A percentile compares a stretch with the other conserved stretches of the same genome.
Conservation (phyloP, 352 stramenopile species). For the Phytophthora parvispora region DNA sequence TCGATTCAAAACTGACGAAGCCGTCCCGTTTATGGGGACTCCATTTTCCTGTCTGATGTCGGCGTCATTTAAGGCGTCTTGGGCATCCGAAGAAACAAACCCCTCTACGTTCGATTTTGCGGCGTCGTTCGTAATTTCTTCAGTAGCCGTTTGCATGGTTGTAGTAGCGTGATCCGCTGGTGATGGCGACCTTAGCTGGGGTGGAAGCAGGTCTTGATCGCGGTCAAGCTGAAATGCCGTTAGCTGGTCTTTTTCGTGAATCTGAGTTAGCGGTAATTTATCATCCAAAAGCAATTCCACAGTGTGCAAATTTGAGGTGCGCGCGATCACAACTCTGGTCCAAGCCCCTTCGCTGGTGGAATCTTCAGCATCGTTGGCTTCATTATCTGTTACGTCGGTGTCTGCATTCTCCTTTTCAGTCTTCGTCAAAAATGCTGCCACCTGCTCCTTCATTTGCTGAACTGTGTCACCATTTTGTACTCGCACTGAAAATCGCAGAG, state of each 20-base stretch:
- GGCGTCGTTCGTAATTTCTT: neutral
- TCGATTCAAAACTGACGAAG: neutral
- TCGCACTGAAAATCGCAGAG: constrained; percentile 83
- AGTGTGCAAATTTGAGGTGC: constrained; percentile 67
- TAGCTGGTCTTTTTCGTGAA: constrained; percentile 84
- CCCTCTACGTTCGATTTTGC: neutral
- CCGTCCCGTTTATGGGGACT: neutral
- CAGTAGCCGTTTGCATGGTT: neutral
- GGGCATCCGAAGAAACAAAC: no score
- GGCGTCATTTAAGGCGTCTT: neutral
- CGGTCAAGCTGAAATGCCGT: constrained; percentile 77
- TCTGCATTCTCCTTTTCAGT: constrained; percentile 13
- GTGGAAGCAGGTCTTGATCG: constrained; percentile 32
- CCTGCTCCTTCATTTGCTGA: constrained; percentile 71
- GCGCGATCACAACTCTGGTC: constrained; percentile 63
- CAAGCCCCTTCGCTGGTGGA: constrained; percentile 13
- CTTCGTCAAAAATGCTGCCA: constrained; percentile 53
- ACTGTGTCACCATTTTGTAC: constrained; percentile 71
- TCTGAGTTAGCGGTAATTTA: constrained; percentile 67
- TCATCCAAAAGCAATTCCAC: constrained; percentile 77
- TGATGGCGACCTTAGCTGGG: neutral
- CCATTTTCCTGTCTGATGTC: neutral
- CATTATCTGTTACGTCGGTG: neutral
- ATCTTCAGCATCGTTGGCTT: constrained; percentile 2
- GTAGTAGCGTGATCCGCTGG: neutral